phyloP scores from a whole-genome alignment of 176 grass and related monocot species.

The Oryza meyeriana region DNA sequence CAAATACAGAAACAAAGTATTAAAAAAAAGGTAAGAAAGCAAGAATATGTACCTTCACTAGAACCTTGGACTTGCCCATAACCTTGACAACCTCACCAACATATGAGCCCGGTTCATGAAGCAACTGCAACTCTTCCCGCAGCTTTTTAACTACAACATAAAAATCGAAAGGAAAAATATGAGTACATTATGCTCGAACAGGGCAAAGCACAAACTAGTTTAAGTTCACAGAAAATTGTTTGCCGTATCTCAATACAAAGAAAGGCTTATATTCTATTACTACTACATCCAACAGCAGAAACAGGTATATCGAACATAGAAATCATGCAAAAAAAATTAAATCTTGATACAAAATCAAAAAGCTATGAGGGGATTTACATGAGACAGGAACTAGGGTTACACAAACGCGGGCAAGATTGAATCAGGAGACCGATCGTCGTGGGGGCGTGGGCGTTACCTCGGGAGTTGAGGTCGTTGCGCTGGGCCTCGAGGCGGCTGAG shows the following conservation, averaged over 20 bases:
- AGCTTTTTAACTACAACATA: constrained; percentile 55
- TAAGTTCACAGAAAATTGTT: not conserved
- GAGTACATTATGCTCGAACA: not conserved
- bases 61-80: constrained; percentile 96
- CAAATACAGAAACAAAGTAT: not conserved
- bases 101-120: constrained; percentile 81
- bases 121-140: constrained; percentile 72
- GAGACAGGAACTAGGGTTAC: not conserved
- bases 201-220: not conserved
- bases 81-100: constrained; percentile 98
- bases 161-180: not conserved
- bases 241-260: not conserved
- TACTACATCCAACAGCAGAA: not conserved
- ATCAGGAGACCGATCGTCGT: not conserved
- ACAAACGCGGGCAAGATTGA: not conserved
- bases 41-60: constrained; percentile 68
- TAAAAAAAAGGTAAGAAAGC: not conserved
- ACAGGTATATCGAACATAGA: not conserved
- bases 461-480: constrained; percentile 86
- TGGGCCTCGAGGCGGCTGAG: constrained; percentile 81
- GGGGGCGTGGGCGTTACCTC: constrained; percentile 37
- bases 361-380: not conserved
- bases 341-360: not conserved
- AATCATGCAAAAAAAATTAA: not conserved
- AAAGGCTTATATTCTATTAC: not conserved